Evolutionary conservation across 805 yeast species (phyloP).

Genomic region (Cyberlindnera americana): DNA sequence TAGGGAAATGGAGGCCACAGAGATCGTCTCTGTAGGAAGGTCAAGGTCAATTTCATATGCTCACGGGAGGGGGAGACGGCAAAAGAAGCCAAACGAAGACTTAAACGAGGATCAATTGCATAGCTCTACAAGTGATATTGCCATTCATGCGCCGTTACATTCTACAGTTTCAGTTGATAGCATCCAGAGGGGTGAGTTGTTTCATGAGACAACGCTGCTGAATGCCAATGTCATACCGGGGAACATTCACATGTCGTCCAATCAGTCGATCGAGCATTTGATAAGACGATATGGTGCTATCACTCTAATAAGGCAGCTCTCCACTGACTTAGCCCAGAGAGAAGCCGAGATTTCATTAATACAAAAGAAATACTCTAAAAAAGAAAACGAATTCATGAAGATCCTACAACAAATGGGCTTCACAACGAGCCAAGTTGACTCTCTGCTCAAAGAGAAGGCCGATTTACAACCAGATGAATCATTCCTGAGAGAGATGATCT

Average conservation of each 20-base stretch:
- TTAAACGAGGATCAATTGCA: not conserved
- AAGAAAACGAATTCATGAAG: constrained; percentile 34
- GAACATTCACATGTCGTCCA: constrained; percentile 32
- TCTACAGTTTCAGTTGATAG: constrained; percentile 15
- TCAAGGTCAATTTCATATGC: constrained; percentile 16
- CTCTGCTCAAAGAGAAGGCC: constrained; percentile 25
- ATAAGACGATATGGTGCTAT: constrained; percentile 33
- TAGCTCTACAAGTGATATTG: constrained; percentile 1
- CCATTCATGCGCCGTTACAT: constrained; percentile 16
- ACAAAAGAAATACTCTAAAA: constrained; percentile 31
- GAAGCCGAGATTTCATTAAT: constrained; percentile 43
- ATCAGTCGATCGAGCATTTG: constrained; percentile 29
- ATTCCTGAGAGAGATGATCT: constrained; percentile 29
- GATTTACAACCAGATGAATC: not conserved
- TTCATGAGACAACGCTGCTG: constrained; percentile 10
- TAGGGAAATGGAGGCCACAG: not conserved
- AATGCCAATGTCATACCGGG: constrained; percentile 29
- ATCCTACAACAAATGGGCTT: constrained; percentile 37
- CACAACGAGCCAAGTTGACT: constrained; percentile 35
- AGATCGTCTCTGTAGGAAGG: constrained; percentile 9
- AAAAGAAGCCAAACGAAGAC: not conserved
- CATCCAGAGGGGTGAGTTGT: constrained; percentile 7
- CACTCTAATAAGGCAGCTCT: constrained; percentile 42
- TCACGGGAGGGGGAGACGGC: constrained; percentile 11
- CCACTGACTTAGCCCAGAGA: constrained; percentile 43